Base-by-base conservation (phyloP, 2,329 filamentous ascomycete genomes). In the Alternaria rosae region DNA sequence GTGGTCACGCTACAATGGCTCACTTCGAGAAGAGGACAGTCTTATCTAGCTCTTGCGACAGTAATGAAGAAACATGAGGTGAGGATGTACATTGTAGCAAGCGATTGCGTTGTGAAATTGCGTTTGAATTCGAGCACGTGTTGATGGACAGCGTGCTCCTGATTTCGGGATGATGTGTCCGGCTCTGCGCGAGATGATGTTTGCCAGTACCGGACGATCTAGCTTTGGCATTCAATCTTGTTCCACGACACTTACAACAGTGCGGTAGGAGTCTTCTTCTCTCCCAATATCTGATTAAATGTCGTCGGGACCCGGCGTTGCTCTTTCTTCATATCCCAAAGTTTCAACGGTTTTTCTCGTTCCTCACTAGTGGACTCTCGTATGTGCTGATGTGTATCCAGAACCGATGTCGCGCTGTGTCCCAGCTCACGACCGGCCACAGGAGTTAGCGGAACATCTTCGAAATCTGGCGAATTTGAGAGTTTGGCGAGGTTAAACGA, bases 231-330 rank as follows among this genome's bases (percentile, higher is more conserved):
- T 4, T 15, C 7, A 13, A 32, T 20, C 28, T 8, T 20, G 12
- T 15, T 26, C 11, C 28, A 5, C 6, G 12, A 21, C 9, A 7
- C 8, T 25, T 51, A 42, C 25, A 50, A 35, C 26, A 60, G 3
- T 1, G 26, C 52, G 10, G 44, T 55, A 11, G 43, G 32, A 38
- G 44, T 1, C 6, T 13, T 50, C 17, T n/a, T 38, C 12, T 45
- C 21, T 4, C 58, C 53, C 11, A 61, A 12, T 26, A 61, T 61
- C 9, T 53, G 54, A 13, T 57, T 28, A 30, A 61, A 61, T 0
- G 45, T 61, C n/a, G 53, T 61, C 23, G 53, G 11, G 44, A 51
- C 32, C 5, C 4, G 26, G 20, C 43, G 35, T 44, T 25, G 38
- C 13, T 41, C 2, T 6, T 7, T 57, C 25, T 9, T 30, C 8